phyloP scores from a whole-genome alignment of 176 grass and related monocot genomes.

The Zea mays region Zm-B73-REFERENCE-NAM-5.0 NC_050098.1:23779501-23780000 shows the following conservation, averaged over 20 bases:
- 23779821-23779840: too few species aligned
- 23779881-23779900: too few species aligned
- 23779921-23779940: too few species aligned
- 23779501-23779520: not conserved
- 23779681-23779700: not conserved
- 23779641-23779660: not conserved
- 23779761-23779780: not conserved
- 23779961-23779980: too few species aligned
- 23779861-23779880: too few species aligned
- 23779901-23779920: too few species aligned
- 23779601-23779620: not conserved
- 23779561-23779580: not conserved
- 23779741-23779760: not conserved
- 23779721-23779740: not conserved
- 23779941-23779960: too few species aligned
- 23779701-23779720: not conserved
- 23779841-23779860: too few species aligned
- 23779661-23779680: not conserved
- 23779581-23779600: not conserved
- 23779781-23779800: not conserved
- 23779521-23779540: not conserved
- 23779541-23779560: not conserved
- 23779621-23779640: not conserved
- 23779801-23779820: too few species aligned
- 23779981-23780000: too few species aligned